Evolutionary conservation across 2,329 filamentous ascomycete species (phyloP), one percentile per base, ranked within the genome.

Genomic region (Alternaria novae-zelandiae): DNA sequence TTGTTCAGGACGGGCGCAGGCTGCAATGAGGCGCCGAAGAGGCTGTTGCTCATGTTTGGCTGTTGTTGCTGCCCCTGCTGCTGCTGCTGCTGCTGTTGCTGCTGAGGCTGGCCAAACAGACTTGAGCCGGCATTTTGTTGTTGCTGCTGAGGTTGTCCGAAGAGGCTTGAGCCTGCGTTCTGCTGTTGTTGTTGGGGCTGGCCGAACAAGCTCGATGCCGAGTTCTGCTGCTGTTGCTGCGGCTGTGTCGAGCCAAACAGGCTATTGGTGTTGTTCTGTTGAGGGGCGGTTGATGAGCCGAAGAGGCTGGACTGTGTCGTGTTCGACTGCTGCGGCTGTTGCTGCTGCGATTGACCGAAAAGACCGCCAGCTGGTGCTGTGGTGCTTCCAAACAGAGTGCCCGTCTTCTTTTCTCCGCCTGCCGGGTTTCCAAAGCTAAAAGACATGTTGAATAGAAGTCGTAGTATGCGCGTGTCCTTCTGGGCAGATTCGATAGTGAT

Each of bases 81-180:
- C 61, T 70, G 67, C 17, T 50, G 54, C n/a, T 58, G 59, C 9
- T 66, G 76, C 53, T 78, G 78, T 68, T 83, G 79, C 65, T 79
- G 76, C 51, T 83, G 79, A 63, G 79, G 75, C 51, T 85, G 73
- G 2, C 70, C 83, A 50, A 75, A 78, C 43, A 76, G 49, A 56
- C 70, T 72, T 58, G 84, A 82, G 59, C 82, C 79, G 51, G 78
- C 74, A 64, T 81, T 80, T 17, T 58, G 56, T 25, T 64, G 61
- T 36, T 68, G 76, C 50, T 78, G 78, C 67, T 83, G 79, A 65
- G 79, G 75, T 50, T 85, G 73, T 3, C 69, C 83, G 44, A 74
- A 76, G 32, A 75, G 43, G 43, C 68, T 71, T 53, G 83, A 82
- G 58, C 82, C 79, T 47, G 77, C 72, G 59, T 80, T 80, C 44